Evolutionary conservation across 2,329 filamentous ascomycete genomes (phyloP).

Genomic region (Colletotrichum agaves): DNA sequence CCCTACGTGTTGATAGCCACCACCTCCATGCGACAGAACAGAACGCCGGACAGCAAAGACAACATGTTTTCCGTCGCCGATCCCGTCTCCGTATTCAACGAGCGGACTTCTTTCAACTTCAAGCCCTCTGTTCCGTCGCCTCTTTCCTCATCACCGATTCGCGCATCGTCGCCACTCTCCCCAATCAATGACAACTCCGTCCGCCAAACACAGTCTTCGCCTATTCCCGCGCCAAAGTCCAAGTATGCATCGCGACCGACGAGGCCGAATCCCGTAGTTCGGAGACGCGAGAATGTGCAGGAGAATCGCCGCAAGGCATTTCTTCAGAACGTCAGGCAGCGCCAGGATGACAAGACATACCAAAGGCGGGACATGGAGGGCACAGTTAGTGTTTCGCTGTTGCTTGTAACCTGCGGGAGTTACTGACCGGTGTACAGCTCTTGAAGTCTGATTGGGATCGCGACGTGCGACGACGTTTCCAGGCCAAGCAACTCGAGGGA

Average conservation of each 20-base stretch:
- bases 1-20: constrained; percentile 4
- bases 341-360: constrained; percentile 69
- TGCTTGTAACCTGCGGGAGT: too few species aligned
- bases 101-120: constrained; percentile 54
- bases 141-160: constrained; percentile 68
- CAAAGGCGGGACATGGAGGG: constrained; percentile 72
- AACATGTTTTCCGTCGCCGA: constrained; percentile 55
- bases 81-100: constrained; percentile 55
- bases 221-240: constrained; percentile 53
- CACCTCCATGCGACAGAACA: constrained; percentile 48
- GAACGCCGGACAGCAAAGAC: constrained; percentile 40
- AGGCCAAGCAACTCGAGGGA: constrained; percentile 52
- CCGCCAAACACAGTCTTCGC: constrained; percentile 58
- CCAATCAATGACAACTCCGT: constrained; percentile 55
- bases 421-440: constrained; percentile 40
- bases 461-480: constrained; percentile 43
- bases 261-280: constrained; percentile 72
- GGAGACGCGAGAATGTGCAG: constrained; percentile 69
- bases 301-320: constrained; percentile 76
- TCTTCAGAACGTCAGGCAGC: constrained; percentile 72
- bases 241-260: constrained; percentile 65
- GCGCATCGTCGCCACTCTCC: constrained; percentile 60
- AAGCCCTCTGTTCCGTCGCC: constrained; percentile 64
- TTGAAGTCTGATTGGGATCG: constrained; percentile 50
- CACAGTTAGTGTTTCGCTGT: constrained; percentile 51